A percentile compares a stretch with the other conserved stretches of the same genome.
Conservation (phyloP, 164 flowering plant species). For the Euptelea pleiosperma region DNA sequence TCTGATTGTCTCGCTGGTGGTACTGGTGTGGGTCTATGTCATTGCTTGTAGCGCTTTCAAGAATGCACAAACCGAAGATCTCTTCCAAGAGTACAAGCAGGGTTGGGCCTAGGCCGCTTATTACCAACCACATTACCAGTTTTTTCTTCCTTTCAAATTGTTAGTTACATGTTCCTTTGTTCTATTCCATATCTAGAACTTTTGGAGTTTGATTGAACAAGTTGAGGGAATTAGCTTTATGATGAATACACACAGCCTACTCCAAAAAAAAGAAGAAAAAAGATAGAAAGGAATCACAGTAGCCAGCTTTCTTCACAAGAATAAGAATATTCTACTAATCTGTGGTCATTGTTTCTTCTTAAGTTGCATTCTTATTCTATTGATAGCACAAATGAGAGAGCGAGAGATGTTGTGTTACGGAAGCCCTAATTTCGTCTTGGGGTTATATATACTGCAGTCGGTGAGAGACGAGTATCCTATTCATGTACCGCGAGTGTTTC, state of each 20-base stretch:
- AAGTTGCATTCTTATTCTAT: not conserved
- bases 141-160: no score
- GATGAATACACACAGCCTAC: not conserved
- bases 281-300: no score
- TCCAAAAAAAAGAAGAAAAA: not conserved
- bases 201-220: slow-evolving; percentile 4
- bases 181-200: not conserved
- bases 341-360: not conserved
- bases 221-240: slow-evolving; percentile 2
- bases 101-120: slow-evolving; percentile 67
- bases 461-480: no score
- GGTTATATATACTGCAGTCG: no score
- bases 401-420: no score
- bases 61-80: slow-evolving; percentile 86
- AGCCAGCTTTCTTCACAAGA: not conserved
- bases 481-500: no score
- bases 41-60: slow-evolving; percentile 91
- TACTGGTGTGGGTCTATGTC: slow-evolving; percentile 68
- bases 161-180: slow-evolving; percentile 7
- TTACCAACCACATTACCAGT: not conserved
- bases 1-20: slow-evolving; percentile 61
- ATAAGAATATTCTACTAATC: not conserved
- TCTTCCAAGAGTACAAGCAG: slow-evolving; percentile 63
- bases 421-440: no score
- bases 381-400: no score